Base-by-base conservation (phyloP, 129 eudicot species). In the Escallonia rubra region DNA sequence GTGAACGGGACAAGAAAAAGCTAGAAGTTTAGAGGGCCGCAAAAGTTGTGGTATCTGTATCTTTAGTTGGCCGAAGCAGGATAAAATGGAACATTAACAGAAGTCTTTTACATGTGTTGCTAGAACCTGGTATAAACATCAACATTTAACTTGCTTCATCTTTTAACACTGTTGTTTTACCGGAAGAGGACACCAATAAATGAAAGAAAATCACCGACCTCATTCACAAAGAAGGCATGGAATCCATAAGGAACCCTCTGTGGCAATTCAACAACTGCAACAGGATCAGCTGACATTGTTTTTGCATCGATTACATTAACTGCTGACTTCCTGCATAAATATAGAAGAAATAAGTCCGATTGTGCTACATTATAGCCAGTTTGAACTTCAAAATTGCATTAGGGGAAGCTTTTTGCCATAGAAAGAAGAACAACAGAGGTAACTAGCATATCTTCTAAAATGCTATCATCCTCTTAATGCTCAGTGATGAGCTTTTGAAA, bases 161-260 rank as follows among this genome's bases (percentile, higher is more conserved):
- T n/a, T n/a, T n/a, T n/a, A n/a, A n/a, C n/a, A n/a, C n/a, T n/a
- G n/a, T n/a, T n/a, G n/a, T n/a, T n/a, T n/a, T n/a, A n/a, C n/a
- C n/a, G n/a, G n/a, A n/a, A n/a, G n/a, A n/a, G n/a, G n/a, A n/a
- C n/a, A n/a, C n/a, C n/a, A n/a, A n/a, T n/a, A n/a, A n/a, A n/a
- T n/a, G n/a, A 61, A 61, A 57, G 16, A 43, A 23, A 63, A 74
- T 59, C 23, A 73, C 83, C 51, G 44, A 91, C 97, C 97, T 91
- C 97, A 12, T 90, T 85, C 44, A 91, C 91, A 69, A 91, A 91
- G 85, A 91, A 88, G 61, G 97, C 97, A 75, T 91, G 97, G 76
- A 91, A 91, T 13, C 97, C 97, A 13, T 91, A 91, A 39, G 97
- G 97, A 79, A n/a, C n/a, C n/a, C n/a, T n/a, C n/a, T n/a, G n/a